Conservation (phyloP, 139 green algal species). For the Auxenochlorella pyrenoidosa region DNA sequence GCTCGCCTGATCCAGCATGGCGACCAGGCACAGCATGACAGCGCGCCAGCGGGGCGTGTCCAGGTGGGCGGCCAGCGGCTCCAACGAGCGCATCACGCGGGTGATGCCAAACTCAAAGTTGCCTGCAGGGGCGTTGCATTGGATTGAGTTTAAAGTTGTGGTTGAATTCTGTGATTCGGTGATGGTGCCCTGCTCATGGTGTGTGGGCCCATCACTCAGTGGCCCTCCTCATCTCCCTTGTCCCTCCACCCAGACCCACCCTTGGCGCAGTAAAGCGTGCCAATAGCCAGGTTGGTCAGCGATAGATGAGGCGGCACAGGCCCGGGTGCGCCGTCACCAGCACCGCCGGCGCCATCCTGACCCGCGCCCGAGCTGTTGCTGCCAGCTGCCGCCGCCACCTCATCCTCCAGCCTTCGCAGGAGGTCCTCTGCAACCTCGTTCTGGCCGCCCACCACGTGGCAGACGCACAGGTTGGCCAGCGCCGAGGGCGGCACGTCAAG, state of each 20-base stretch:
- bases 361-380: background rate
- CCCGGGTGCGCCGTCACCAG: background rate
- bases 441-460: slow-evolving; percentile 90
- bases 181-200: too few relatives aligned
- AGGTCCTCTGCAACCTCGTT: slow-evolving; percentile 93
- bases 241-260: slow-evolving; percentile 13
- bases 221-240: background rate
- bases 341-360: background rate
- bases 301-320: slow-evolving; percentile 70
- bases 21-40: slow-evolving; percentile 80
- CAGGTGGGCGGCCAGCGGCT: slow-evolving; percentile 88
- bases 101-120: slow-evolving; percentile 87
- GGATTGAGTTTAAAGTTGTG: too few relatives aligned
- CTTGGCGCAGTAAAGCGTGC: slow-evolving; percentile 93
- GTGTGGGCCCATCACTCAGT: background rate
- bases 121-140: slow-evolving; percentile 3
- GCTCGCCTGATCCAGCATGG: slow-evolving; percentile 80
- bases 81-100: slow-evolving; percentile 87
- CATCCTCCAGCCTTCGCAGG: slow-evolving; percentile 87
- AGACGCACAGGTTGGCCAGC: slow-evolving; percentile 94
- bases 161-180: too few relatives aligned
- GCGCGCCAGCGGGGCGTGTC: slow-evolving; percentile 84
- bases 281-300: slow-evolving; percentile 95
- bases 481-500: slow-evolving; percentile 84
- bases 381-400: slow-evolving; percentile 64